phyloP scores from a whole-genome alignment of 1,284 basidiomycete genomes.

The Leccinum huronense region DNA sequence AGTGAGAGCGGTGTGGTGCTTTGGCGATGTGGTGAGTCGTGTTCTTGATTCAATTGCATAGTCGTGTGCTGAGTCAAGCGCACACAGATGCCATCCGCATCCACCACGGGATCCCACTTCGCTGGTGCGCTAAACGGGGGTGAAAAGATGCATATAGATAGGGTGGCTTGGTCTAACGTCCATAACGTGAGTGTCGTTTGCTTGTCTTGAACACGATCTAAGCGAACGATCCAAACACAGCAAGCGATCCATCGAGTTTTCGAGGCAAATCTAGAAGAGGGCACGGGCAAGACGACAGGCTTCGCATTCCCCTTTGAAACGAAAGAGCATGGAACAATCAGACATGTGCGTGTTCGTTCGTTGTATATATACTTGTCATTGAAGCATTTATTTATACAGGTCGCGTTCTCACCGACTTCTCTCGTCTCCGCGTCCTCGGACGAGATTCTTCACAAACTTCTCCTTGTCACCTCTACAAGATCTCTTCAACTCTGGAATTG shows the following conservation, averaged over 20 bases:
- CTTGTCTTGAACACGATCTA: constrained; percentile 3
- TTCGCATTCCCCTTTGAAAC: constrained; percentile 76
- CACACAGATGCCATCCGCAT: constrained; percentile 39
- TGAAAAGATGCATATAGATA: constrained; percentile 62
- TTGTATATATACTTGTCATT: not conserved
- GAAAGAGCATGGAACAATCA: constrained; percentile 66
- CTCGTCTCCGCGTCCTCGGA: constrained; percentile 21
- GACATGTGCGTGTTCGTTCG: constrained; percentile 50
- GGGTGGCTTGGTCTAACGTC: constrained; percentile 71
- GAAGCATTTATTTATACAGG: constrained; percentile 36
- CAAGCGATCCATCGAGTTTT: constrained; percentile 59
- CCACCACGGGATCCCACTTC: constrained; percentile 52
- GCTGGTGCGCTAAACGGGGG: constrained; percentile 58
- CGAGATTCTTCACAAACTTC: constrained; percentile 42
- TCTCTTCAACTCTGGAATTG: constrained; percentile 76
- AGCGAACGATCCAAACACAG: constrained; percentile 24
- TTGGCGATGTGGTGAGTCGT: constrained; percentile 53
- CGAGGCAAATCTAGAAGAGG: constrained; percentile 52
- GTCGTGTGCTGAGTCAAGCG: constrained; percentile 9
- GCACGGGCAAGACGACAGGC: constrained; percentile 59
- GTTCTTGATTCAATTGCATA: constrained; percentile 1
- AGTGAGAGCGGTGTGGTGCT: constrained; percentile 54
- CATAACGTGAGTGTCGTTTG: constrained; percentile 46
- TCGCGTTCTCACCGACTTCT: constrained; percentile 53
- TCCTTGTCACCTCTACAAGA: constrained; percentile 76